Evolutionary conservation across 2,329 filamentous ascomycete species (phyloP), one percentile per base, ranked within the genome.

Genomic region (Coccinonectria pachysandricola): DNA sequence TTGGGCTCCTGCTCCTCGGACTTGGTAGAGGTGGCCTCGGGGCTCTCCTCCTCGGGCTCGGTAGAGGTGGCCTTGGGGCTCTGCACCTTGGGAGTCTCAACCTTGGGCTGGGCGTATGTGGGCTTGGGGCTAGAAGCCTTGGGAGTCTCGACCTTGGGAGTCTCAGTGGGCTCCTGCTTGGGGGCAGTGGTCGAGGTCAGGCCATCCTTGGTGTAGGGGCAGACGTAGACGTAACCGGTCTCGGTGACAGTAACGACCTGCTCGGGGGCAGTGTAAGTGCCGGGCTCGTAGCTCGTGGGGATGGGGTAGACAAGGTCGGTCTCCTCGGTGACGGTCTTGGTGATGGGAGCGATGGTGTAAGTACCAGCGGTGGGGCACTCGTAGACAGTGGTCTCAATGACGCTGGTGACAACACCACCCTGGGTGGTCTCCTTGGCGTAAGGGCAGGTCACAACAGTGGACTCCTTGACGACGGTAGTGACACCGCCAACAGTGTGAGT

Each of bases 321-420:
- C 33, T 65, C 64, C 42, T 60, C 57, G 31, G 63, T 56, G 40
- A 74, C 64, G 17, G 62, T 64, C 40, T 74, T 79, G 50, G 75
- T 80, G 50, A 66, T 65, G 31, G 79, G 74, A 40, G 66, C 75
- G 43, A 86, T 75, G 50, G 76, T 84, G 68, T 84, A 86, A 31
- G 76, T 83, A 53, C 80, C 80, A 46, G 78, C 64, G 25, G 63
- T 64, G 36, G 79, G 78, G 75, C 79, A 85, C 49, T 79, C 69
- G 49, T 77, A 83, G 48, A 74, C 76, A 48, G 79, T 85, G 44
- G 63, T 71, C 57, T 69, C 62, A 47, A 84, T 71, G 44, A 76
- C 63, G 60, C 68, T 80, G 59, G 74, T 82, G 31, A 71, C 68
- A 26, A 71, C 68, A 37, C 56, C 59, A 39, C 61, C 58, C 31